Conservation (phyloP, 805 yeast species). For the Millerozyma acaciae region DNA sequence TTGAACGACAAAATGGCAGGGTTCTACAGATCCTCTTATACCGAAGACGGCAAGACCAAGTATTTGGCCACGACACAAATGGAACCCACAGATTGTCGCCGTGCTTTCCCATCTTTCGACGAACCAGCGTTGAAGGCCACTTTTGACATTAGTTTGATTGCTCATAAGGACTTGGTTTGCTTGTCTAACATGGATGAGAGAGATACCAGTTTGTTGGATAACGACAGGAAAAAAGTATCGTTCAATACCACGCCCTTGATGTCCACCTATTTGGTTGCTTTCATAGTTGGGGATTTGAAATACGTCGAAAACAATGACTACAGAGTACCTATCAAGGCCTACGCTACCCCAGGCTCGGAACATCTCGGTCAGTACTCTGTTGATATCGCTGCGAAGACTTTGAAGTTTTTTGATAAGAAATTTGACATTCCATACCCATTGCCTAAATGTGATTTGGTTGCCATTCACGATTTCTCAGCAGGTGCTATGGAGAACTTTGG, state of each 20-base stretch:
- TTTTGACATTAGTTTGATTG: constrained; percentile 60
- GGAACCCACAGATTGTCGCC: constrained; percentile 83
- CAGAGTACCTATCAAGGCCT: constrained; percentile 74
- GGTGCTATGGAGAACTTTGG: constrained; percentile 93
- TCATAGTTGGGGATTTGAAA: constrained; percentile 75
- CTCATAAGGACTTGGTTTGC: constrained; percentile 52
- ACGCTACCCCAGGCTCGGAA: constrained; percentile 75
- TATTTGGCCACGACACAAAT: constrained; percentile 81
- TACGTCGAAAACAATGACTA: constrained; percentile 64
- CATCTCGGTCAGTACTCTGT: constrained; percentile 70
- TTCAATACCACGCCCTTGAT: constrained; percentile 78
- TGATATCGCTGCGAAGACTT: constrained; percentile 69
- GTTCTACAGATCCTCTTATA: constrained; percentile 69
- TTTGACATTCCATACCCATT: constrained; percentile 75
- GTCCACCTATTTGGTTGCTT: constrained; percentile 84
- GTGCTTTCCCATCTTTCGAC: constrained; percentile 85
- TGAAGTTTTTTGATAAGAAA: constrained; percentile 66
- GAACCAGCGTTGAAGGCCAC: constrained; percentile 79
- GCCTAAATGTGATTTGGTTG: constrained; percentile 79
- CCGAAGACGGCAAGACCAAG: constrained; percentile 57
- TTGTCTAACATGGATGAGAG: constrained; percentile 69
- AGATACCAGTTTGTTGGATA: constrained; percentile 38
- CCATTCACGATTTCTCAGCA: constrained; percentile 78
- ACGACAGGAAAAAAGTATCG: constrained; percentile 49
- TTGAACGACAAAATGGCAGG: constrained; percentile 81